Percentiles rank a stretch among this genome's conserved stretches.
Conservation (phyloP, 139 green algal species). For the Monoraphidium neglectum region DNA sequence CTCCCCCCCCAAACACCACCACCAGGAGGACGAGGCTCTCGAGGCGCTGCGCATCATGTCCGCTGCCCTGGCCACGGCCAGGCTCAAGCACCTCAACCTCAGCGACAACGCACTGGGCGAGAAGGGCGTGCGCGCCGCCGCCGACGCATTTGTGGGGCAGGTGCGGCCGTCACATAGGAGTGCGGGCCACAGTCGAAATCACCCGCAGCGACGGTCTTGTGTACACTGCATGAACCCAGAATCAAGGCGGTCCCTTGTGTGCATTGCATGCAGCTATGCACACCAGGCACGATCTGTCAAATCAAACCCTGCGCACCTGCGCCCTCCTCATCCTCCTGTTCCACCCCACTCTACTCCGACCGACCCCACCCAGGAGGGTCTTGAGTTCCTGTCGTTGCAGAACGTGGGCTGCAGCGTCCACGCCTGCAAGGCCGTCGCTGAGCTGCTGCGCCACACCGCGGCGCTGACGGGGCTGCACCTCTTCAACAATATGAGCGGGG, state of each 20-base stretch:
- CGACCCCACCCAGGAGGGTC: conserved; percentile 21
- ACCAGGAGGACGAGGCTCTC: conserved; percentile 85
- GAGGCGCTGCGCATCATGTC: conserved; percentile 72
- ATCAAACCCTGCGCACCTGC: no score
- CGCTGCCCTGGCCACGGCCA: conserved; percentile 50
- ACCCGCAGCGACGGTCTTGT: no score
- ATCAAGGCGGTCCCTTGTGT: no score
- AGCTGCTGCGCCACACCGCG: conserved; percentile 60
- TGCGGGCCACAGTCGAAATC: no score
- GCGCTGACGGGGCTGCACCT: conserved; percentile 75
- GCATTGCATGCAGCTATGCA: no score
- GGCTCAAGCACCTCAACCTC: conserved; percentile 74
- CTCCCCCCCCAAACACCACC: neutral
- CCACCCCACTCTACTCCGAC: neutral
- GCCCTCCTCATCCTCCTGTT: no score
- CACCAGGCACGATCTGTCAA: no score
- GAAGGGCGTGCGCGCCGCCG: conserved; percentile 88
- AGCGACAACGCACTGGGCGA: conserved; percentile 93
- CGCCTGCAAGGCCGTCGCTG: conserved; percentile 78
- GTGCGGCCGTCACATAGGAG: no score
- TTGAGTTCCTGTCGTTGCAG: conserved; percentile 70
- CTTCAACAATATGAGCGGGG: conserved; percentile 96
- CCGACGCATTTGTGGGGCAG: conserved; percentile 47
- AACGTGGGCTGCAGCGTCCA: conserved; percentile 90
- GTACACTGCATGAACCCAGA: no score